These are phyloP conservation scores for Sugiyamaella boreocaroliniensis DNA, from an alignment of 805 yeast genomes.

Conservation along the genomic window DNA sequence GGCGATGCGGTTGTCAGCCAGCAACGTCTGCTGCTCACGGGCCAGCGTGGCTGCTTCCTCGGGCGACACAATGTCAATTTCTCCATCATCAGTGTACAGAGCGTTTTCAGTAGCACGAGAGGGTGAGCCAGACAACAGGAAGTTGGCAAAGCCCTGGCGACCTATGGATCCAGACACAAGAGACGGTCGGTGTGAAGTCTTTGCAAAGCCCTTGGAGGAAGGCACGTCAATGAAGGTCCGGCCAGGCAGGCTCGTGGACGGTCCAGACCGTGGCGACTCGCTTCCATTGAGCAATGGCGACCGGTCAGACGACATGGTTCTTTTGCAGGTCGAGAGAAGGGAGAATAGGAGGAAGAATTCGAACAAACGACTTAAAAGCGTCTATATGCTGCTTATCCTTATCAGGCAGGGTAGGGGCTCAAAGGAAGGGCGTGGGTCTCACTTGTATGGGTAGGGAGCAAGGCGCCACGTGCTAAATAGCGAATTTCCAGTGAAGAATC, in stretches of 20 bases:
- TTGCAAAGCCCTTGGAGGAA: slow-evolving; percentile 14
- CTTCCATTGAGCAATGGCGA: slow-evolving; percentile 1
- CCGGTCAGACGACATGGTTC: slow-evolving; percentile 2
- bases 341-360: no score
- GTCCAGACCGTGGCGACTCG: background rate
- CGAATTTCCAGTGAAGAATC: no score
- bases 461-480: no score
- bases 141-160: slow-evolving; percentile 21
- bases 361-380: no score
- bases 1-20: slow-evolving; percentile 19
- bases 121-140: slow-evolving; percentile 5
- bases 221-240: slow-evolving; percentile 14
- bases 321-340: no score
- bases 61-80: slow-evolving; percentile 19
- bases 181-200: slow-evolving; percentile 17
- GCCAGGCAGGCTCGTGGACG: background rate
- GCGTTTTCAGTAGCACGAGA: background rate
- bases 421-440: no score
- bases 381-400: no score
- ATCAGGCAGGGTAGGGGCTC: no score
- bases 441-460: no score
- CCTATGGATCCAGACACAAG: slow-evolving; percentile 25
- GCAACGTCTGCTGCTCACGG: slow-evolving; percentile 27
- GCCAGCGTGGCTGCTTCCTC: slow-evolving; percentile 25
- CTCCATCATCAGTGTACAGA: slow-evolving; percentile 18